Conservation (phyloP, 2,329 filamentous ascomycete genomes). For the Gaeumannomyces sp. region DNA sequence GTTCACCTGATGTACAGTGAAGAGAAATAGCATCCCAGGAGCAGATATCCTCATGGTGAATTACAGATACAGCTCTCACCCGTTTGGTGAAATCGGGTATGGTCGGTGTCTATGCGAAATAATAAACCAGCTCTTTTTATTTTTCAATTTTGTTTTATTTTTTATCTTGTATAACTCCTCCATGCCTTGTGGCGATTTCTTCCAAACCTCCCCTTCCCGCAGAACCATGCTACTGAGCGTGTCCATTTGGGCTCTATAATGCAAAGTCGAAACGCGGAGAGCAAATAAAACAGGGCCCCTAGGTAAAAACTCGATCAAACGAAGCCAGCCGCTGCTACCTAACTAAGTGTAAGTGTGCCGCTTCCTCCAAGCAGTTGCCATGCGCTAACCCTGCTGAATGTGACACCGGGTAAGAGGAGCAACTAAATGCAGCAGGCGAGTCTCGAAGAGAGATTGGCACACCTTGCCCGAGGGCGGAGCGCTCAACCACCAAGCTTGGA, state of each 20-base stretch:
- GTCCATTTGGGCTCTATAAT: too few relatives aligned
- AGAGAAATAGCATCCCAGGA: too few relatives aligned
- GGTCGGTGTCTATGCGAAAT: background rate
- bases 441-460: background rate
- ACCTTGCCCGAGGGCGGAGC: background rate
- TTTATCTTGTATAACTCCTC: background rate
- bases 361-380: background rate
- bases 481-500: conserved; percentile 10
- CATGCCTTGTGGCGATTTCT: background rate
- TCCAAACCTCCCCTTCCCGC: background rate
- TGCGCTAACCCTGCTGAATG: background rate
- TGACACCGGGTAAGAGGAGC: background rate
- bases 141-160: background rate
- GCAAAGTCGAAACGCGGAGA: background rate
- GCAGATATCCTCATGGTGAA: too few relatives aligned
- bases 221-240: background rate
- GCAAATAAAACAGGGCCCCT: too few relatives aligned
- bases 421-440: background rate
- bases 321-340: background rate
- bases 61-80: too few relatives aligned
- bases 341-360: background rate
- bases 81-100: background rate
- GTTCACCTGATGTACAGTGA: too few relatives aligned
- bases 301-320: background rate
- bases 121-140: background rate